These are phyloP conservation scores for Abortiporus biennis DNA, from an alignment of 1,284 basidiomycete genomes.

Conservation along the genomic window DNA sequence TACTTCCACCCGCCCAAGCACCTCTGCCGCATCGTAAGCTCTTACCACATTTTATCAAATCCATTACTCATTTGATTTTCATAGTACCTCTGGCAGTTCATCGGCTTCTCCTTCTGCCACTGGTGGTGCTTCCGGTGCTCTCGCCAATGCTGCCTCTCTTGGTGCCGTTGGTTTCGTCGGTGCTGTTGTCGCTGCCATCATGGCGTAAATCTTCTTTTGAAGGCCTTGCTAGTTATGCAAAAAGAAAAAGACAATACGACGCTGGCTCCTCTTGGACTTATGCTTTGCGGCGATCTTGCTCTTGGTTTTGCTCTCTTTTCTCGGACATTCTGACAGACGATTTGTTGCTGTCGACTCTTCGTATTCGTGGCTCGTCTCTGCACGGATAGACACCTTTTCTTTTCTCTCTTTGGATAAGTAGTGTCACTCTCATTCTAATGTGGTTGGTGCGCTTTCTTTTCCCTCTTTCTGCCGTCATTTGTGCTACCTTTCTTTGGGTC, in stretches of 20 bases:
- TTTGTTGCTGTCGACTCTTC: too few relatives aligned
- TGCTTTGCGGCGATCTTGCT: neutral
- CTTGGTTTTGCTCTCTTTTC: neutral
- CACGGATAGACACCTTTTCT: too few relatives aligned
- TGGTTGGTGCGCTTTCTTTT: too few relatives aligned
- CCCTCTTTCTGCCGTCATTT: too few relatives aligned
- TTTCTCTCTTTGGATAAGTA: too few relatives aligned
- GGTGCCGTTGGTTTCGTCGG: constrained; percentile 21
- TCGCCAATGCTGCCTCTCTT: constrained; percentile 15
- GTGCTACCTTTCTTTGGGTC: too few relatives aligned
- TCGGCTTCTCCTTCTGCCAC: constrained; percentile 11
- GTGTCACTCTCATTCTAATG: too few relatives aligned
- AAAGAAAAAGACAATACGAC: too few relatives aligned
- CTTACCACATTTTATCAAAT: neutral
- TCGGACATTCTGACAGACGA: too few relatives aligned
- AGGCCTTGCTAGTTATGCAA: neutral
- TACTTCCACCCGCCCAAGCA: neutral
- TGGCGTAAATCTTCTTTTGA: constrained; percentile 22
- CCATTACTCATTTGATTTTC: neutral
- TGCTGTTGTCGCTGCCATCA: constrained; percentile 20
- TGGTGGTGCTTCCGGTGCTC: constrained; percentile 15
- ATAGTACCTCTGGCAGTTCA: constrained; percentile 3
- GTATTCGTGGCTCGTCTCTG: too few relatives aligned
- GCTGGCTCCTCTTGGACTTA: neutral
- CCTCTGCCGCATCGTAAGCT: neutral